Evolutionary conservation across 305 asterid species (phyloP).

Genomic region (Fraxinus albicans): DNA sequence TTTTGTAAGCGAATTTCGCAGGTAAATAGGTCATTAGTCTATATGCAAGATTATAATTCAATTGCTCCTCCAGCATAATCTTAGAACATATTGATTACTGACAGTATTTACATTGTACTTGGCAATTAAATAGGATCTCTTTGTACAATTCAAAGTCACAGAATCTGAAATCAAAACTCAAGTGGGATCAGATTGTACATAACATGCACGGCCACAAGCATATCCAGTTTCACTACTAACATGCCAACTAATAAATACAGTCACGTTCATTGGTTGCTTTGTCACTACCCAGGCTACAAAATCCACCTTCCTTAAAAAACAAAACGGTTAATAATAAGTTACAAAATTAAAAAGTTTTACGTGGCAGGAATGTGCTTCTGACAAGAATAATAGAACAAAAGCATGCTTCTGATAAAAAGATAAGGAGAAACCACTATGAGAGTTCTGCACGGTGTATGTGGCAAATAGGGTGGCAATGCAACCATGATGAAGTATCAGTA

Average conservation of each 20-base stretch:
- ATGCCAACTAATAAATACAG: neutral
- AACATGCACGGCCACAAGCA: neutral
- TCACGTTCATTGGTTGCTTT: neutral
- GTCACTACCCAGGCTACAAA: neutral
- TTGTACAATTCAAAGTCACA: neutral
- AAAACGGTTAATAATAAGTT: neutral
- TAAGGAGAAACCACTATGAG: neutral
- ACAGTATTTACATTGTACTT: slow-evolving; percentile 2
- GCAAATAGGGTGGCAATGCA: neutral
- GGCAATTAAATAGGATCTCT: neutral
- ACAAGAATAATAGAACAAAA: neutral
- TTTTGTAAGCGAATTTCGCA: neutral
- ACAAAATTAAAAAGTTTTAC: neutral
- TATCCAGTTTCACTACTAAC: neutral
- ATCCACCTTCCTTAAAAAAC: neutral
- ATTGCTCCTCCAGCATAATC: neutral
- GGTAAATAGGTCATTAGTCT: neutral
- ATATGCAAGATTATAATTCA: neutral
- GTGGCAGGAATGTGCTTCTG: neutral
- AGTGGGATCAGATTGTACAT: neutral
- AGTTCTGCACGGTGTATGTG: neutral
- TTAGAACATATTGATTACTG: neutral
- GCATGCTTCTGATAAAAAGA: neutral
- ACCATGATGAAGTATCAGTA: neutral
- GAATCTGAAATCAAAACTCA: neutral